phyloP scores from a whole-genome alignment of 2,329 filamentous ascomycete genomes.

The Colletotrichum graminicola region DNA sequence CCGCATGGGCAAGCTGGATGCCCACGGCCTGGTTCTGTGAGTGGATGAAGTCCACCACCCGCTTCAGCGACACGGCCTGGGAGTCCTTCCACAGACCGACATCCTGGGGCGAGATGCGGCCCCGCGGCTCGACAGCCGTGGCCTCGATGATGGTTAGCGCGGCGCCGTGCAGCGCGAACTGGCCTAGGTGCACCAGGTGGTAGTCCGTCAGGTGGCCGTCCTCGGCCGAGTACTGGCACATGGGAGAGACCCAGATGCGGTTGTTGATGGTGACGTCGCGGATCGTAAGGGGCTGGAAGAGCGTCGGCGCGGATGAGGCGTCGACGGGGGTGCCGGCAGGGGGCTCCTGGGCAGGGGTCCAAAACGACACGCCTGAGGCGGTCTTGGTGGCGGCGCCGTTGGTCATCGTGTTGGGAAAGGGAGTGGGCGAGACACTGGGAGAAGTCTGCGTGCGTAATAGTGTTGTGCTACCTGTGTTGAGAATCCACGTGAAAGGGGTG shows the following conservation, averaged over 20 bases:
- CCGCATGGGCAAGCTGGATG: slow-evolving; percentile 86
- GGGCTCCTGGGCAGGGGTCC: slow-evolving; percentile 66
- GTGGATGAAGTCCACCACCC: slow-evolving; percentile 83
- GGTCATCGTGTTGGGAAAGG: slow-evolving; percentile 42
- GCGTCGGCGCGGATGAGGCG: slow-evolving; percentile 59
- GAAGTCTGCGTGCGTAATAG: slow-evolving; percentile 2
- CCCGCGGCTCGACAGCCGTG: slow-evolving; percentile 79
- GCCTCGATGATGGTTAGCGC: slow-evolving; percentile 83
- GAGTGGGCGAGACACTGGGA: neutral
- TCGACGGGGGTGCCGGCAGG: slow-evolving; percentile 62
- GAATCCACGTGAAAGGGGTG: neutral
- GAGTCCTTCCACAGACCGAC: slow-evolving; percentile 85
- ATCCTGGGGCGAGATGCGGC: slow-evolving; percentile 86
- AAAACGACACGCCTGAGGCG: slow-evolving; percentile 63
- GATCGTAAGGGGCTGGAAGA: slow-evolving; percentile 69
- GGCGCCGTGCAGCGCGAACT: slow-evolving; percentile 81
- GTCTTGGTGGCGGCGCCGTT: slow-evolving; percentile 51
- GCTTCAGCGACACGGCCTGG: slow-evolving; percentile 79
- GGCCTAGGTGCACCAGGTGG: slow-evolving; percentile 85
- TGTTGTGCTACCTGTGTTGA: neutral
- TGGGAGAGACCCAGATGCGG: slow-evolving; percentile 70
- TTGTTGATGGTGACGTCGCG: slow-evolving; percentile 66
- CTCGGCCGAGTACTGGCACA: slow-evolving; percentile 71
- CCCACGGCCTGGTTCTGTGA: slow-evolving; percentile 81
- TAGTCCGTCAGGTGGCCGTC: slow-evolving; percentile 81